Conservation (phyloP, 106 monocot species). For the Dioscorea dumetorum region DNA sequence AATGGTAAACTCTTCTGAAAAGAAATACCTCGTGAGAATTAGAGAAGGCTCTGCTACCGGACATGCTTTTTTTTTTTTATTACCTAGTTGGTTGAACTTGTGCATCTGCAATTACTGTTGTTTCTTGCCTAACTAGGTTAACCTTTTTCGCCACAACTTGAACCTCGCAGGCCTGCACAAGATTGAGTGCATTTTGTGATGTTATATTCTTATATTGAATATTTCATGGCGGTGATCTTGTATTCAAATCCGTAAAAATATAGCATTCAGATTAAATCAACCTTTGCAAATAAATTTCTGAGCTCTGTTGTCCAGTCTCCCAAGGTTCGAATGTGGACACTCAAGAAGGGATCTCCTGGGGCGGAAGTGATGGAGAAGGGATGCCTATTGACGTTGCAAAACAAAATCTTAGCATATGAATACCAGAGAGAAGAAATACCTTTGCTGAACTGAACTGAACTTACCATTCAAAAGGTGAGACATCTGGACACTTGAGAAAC, state of each 20-base stretch:
- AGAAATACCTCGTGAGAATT: neutral
- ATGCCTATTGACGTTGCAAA: slow-evolving; percentile 46
- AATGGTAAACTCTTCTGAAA: neutral
- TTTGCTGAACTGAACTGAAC: neutral
- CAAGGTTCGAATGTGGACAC: slow-evolving; percentile 87
- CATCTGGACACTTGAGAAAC: slow-evolving; percentile 89
- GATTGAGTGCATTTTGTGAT: neutral
- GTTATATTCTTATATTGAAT: too few relatives aligned
- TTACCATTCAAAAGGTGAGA: slow-evolving; percentile 95
- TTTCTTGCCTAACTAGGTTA: slow-evolving; percentile 72
- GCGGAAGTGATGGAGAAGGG: slow-evolving; percentile 98
- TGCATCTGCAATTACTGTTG: slow-evolving; percentile 73
- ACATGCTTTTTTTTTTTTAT: neutral
- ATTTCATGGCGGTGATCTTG: too few relatives aligned
- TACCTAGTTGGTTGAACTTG: slow-evolving; percentile 53
- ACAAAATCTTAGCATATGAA: neutral
- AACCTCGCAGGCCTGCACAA: slow-evolving; percentile 54
- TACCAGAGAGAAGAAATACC: neutral
- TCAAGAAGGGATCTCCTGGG: slow-evolving; percentile 76
- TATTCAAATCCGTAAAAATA: neutral
- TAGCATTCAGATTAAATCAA: slow-evolving; percentile 10
- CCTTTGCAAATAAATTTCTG: slow-evolving; percentile 80
- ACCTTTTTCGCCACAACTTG: slow-evolving; percentile 59
- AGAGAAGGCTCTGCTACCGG: neutral
- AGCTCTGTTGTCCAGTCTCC: slow-evolving; percentile 96